Evolutionary conservation across 352 stramenopile genomes (phyloP).

Genomic region (Bremia lactucae): DNA sequence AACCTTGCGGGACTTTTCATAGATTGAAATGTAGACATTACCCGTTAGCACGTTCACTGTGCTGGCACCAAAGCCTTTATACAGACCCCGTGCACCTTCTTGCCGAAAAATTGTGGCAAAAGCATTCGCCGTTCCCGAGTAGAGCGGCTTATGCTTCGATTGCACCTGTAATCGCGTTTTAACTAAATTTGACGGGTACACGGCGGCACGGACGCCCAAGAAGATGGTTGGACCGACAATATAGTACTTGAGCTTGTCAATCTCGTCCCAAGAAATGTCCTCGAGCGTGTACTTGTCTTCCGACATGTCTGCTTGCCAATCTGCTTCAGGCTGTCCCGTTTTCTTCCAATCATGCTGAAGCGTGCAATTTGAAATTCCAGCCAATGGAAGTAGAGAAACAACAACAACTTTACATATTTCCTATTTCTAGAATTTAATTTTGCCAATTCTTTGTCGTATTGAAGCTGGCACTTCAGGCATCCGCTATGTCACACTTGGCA

Average conservation of each 20-base stretch:
- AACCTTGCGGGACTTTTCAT: constrained; percentile 72
- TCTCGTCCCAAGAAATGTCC: constrained; percentile 84
- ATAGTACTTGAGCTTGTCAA: constrained; percentile 83
- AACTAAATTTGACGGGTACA: constrained; percentile 83
- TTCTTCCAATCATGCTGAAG: no score
- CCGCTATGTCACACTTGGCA: no score
- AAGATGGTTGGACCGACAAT: constrained; percentile 77
- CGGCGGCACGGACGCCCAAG: constrained; percentile 63
- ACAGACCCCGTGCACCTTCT: constrained; percentile 67
- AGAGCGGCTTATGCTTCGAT: constrained; percentile 52
- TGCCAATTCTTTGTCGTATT: no score
- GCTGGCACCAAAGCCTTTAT: constrained; percentile 83
- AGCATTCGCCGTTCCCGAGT: constrained; percentile 73
- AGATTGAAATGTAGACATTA: constrained; percentile 86
- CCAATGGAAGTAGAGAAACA: no score
- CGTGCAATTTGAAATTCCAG: no score
- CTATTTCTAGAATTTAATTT: no score
- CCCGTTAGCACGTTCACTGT: constrained; percentile 78
- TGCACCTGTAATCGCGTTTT: constrained; percentile 86
- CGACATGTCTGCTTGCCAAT: no score
- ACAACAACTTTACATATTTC: no score
- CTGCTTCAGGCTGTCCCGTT: no score
- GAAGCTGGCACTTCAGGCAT: no score
- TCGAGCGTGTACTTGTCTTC: constrained; percentile 35
- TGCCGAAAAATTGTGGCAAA: constrained; percentile 75